phyloP scores from a whole-genome alignment of 2,329 filamentous ascomycete species.

The Triangularia verruculosa region DNA sequence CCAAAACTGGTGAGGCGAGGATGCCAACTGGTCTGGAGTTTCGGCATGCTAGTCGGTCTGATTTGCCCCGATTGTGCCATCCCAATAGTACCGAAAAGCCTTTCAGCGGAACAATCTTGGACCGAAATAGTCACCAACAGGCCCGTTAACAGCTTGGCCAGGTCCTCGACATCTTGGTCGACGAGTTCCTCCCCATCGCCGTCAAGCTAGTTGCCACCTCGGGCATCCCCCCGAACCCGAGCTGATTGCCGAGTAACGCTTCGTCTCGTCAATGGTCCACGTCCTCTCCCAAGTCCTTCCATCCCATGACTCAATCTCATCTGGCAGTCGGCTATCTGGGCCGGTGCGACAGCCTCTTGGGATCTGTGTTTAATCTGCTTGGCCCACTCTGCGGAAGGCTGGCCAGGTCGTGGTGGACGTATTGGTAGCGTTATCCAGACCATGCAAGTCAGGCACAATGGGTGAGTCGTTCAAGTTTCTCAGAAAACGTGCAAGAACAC shows the following conservation, averaged over 20 bases:
- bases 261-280: neutral
- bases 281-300: neutral
- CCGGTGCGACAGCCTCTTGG: neutral
- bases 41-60: neutral
- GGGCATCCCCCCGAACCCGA: neutral
- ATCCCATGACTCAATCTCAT: neutral
- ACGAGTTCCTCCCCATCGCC: neutral
- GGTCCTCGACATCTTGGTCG: neutral
- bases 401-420: neutral
- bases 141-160: constrained; percentile 10
- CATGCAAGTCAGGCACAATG: neutral
- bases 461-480: neutral
- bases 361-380: neutral
- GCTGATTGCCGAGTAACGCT: neutral
- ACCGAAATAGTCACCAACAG: constrained; percentile 15
- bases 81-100: neutral
- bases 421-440: neutral
- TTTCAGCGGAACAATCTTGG: constrained; percentile 9
- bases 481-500: neutral
- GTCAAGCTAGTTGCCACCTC: neutral
- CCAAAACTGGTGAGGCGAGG: neutral
- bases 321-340: neutral
- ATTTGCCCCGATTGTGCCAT: neutral
- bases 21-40: neutral
- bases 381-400: neutral